Evolutionary conservation across 306 rosid genomes (phyloP).

Genomic region (Prunus davidiana): DNA sequence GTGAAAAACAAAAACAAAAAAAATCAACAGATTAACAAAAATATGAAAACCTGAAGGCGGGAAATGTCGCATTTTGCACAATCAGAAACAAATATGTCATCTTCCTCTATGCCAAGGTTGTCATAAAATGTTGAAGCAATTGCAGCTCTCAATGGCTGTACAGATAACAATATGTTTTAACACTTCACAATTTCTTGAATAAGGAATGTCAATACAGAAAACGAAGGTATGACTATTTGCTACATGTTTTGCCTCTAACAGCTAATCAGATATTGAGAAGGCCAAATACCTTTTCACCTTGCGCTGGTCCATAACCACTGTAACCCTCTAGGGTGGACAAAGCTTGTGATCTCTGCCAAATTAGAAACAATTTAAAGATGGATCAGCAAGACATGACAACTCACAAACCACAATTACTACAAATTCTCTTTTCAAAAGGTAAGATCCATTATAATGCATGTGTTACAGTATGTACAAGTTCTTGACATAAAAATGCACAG

Average conservation of each 20-base stretch:
- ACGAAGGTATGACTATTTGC: too few relatives aligned
- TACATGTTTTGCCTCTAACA: too few relatives aligned
- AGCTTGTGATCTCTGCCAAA: too few relatives aligned
- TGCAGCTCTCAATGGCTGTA: slow-evolving; percentile 49
- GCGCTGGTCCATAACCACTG: slow-evolving; percentile 97
- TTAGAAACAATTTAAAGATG: too few relatives aligned
- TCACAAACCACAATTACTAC: not conserved
- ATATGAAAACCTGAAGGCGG: slow-evolving; percentile 53
- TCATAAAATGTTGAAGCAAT: slow-evolving; percentile 44
- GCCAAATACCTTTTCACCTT: slow-evolving; percentile 81
- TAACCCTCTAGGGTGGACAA: slow-evolving; percentile 53
- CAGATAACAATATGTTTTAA: slow-evolving; percentile 24
- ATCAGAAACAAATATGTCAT: slow-evolving; percentile 55
- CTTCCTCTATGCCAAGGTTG: slow-evolving; percentile 39
- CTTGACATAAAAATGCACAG: not conserved
- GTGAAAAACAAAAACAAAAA: not conserved
- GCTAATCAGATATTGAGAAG: not conserved
- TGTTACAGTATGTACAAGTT: not conserved
- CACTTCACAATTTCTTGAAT: slow-evolving; percentile 2
- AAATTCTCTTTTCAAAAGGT: not conserved
- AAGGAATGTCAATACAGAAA: too few relatives aligned
- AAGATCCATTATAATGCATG: not conserved
- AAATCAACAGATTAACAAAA: too few relatives aligned
- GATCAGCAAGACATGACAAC: slow-evolving; percentile 11
- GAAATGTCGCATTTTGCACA: slow-evolving; percentile 64